Conservation (phyloP, 139 green algal species). For the Gonium pectorale region DNA sequence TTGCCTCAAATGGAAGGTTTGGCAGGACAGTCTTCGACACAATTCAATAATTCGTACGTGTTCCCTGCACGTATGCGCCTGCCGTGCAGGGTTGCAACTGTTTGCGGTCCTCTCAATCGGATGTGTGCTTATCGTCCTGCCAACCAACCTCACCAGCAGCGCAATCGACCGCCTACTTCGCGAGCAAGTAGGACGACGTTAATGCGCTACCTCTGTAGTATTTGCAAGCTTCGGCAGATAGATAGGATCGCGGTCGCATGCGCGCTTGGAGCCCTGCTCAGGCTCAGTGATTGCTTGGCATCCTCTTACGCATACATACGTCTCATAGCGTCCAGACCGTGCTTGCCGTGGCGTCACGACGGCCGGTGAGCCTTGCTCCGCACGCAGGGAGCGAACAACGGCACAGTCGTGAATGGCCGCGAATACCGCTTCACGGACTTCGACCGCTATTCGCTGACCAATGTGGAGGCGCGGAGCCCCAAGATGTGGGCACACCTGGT, state of each 20-base stretch:
- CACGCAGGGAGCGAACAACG: background rate
- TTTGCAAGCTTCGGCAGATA: too few relatives aligned
- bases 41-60: too few relatives aligned
- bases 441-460: constrained; percentile 65
- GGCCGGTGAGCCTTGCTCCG: too few relatives aligned
- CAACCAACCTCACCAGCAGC: constrained; percentile 32
- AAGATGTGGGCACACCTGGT: constrained; percentile 68
- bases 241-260: too few relatives aligned
- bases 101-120: constrained; percentile 12
- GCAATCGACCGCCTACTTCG: constrained; percentile 5
- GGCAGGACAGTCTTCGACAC: too few relatives aligned
- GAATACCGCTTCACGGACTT: constrained; percentile 48
- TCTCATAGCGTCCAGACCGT: too few relatives aligned
- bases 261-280: too few relatives aligned
- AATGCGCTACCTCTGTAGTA: too few relatives aligned
- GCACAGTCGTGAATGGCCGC: background rate
- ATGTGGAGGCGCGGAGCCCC: constrained; percentile 50
- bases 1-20: too few relatives aligned
- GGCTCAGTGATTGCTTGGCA: too few relatives aligned
- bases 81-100: constrained; percentile 20
- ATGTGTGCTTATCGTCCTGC: constrained; percentile 33
- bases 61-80: background rate
- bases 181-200: background rate
- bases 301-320: too few relatives aligned
- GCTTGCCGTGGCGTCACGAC: too few relatives aligned